Conservation (phyloP, 2,329 filamentous ascomycete genomes). For the Talaromyces piceae region DNA sequence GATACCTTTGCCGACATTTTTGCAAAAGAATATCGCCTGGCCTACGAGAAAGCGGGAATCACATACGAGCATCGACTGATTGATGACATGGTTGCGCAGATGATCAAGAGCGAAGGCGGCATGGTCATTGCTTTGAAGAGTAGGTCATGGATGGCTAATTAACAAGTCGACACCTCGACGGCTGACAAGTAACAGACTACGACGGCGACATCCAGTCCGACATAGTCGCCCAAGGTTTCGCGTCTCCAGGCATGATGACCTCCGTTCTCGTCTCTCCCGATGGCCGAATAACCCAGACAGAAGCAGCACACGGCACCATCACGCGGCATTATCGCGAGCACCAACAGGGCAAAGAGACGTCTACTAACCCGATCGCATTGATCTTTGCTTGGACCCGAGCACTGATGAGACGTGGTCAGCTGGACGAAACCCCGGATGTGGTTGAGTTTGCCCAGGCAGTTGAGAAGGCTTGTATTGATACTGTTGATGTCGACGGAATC, state of each 20-base stretch:
- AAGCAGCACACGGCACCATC: conserved; percentile 96
- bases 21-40: conserved; percentile 73
- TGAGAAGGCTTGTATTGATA: conserved; percentile 88
- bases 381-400: conserved; percentile 99
- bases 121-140: conserved; percentile 93
- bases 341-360: conserved; percentile 95
- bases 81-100: conserved; percentile 99
- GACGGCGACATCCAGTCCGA: conserved; percentile 98
- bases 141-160: conserved; percentile 11
- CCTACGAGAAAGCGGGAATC: conserved; percentile 84
- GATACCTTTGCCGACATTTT: conserved; percentile 98
- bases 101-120: conserved; percentile 97
- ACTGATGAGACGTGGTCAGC: conserved; percentile 81
- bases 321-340: conserved; percentile 98
- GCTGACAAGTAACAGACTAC: conserved; percentile 60
- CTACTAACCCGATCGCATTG: conserved; percentile 95
- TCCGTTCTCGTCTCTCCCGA: conserved; percentile 94
- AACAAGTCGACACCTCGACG: not conserved
- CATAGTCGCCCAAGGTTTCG: conserved; percentile 96
- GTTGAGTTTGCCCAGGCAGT: conserved; percentile 84
- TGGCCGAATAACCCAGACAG: conserved; percentile 92
- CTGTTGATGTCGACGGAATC: conserved; percentile 85
- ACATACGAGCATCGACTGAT: conserved; percentile 99
- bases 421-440: conserved; percentile 84
- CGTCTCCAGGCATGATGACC: conserved; percentile 96